phyloP scores from a whole-genome alignment of 1,139 yeast species.

The Sugiyamaella japonica region DNA sequence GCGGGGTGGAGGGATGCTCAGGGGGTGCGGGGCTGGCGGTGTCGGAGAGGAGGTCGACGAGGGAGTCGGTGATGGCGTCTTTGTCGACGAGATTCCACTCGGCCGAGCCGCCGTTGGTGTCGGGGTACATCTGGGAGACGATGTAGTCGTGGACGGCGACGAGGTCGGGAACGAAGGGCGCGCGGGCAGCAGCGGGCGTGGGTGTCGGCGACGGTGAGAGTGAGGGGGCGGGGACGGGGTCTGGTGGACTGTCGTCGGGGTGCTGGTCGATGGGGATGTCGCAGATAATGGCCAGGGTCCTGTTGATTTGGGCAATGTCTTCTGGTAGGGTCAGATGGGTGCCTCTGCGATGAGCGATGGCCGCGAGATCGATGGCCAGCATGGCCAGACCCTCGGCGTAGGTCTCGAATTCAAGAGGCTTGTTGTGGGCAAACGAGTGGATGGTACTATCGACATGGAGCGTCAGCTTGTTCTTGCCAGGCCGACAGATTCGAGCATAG shows the following conservation, averaged over 20 bases:
- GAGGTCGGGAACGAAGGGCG: constrained; percentile 13
- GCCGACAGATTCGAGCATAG: constrained; percentile 3
- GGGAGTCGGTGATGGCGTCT: constrained; percentile 19
- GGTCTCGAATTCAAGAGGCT: constrained; percentile 36
- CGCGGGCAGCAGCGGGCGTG: neutral
- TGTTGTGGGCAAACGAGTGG: constrained; percentile 26
- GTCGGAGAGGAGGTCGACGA: constrained; percentile 17
- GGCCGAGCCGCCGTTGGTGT: constrained; percentile 39
- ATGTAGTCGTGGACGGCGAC: constrained; percentile 37
- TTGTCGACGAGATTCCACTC: constrained; percentile 42
- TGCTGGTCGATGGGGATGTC: constrained; percentile 3
- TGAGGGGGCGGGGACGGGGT: neutral
- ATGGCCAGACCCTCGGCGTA: constrained; percentile 39
- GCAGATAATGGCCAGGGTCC: constrained; percentile 21
- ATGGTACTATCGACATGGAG: constrained; percentile 23
- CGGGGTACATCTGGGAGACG: constrained; percentile 37
- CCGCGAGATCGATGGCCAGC: constrained; percentile 38
- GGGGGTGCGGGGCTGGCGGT: neutral
- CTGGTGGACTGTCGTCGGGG: neutral
- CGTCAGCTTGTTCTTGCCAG: constrained; percentile 3
- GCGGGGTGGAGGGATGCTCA: neutral
- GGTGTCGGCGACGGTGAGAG: neutral
- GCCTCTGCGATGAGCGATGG: constrained; percentile 28
- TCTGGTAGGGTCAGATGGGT: constrained; percentile 19
- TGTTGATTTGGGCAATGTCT: constrained; percentile 25